These are phyloP conservation scores for Mangifera indica DNA, from an alignment of 345 rosid genomes.

Conservation along the genomic window DNA sequence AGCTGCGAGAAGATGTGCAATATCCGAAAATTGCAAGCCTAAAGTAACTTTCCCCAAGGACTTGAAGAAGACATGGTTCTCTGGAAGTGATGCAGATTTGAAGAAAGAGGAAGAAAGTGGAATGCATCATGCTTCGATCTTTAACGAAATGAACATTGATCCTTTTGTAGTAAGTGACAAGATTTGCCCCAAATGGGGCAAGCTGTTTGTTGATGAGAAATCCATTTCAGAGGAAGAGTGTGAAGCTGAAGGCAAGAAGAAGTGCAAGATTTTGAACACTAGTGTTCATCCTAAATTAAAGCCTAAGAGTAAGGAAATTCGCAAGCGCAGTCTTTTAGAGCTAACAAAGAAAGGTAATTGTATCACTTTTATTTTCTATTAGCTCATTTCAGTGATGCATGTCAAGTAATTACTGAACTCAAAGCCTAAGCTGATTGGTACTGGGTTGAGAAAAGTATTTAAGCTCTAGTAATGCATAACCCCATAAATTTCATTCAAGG, in stretches of 20 bases:
- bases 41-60: slow-evolving; percentile 16
- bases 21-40: slow-evolving; percentile 26
- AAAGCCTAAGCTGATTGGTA: neutral
- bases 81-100: slow-evolving; percentile 20
- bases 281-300: slow-evolving; percentile 16
- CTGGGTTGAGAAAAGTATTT: neutral
- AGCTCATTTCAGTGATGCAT: neutral
- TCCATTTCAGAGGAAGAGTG: slow-evolving; percentile 20
- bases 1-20: slow-evolving; percentile 26
- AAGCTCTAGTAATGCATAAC: neutral
- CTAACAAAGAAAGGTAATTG: slow-evolving; percentile 40
- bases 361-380: slow-evolving; percentile 1
- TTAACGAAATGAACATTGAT: slow-evolving; percentile 19
- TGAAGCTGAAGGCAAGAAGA: slow-evolving; percentile 16
- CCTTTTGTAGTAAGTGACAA: slow-evolving; percentile 19
- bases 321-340: slow-evolving; percentile 49
- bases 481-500: neutral
- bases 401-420: neutral
- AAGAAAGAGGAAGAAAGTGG: slow-evolving; percentile 18
- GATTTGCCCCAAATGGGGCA: slow-evolving; percentile 8
- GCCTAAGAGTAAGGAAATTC: slow-evolving; percentile 37
- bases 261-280: neutral
- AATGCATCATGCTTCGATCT: slow-evolving; percentile 10
- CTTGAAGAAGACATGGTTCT: slow-evolving; percentile 6
- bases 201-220: slow-evolving; percentile 22